These are phyloP conservation scores for Globisporangium iwayamae DNA, from an alignment of 352 stramenopile genomes.

Conservation along the genomic window DNA sequence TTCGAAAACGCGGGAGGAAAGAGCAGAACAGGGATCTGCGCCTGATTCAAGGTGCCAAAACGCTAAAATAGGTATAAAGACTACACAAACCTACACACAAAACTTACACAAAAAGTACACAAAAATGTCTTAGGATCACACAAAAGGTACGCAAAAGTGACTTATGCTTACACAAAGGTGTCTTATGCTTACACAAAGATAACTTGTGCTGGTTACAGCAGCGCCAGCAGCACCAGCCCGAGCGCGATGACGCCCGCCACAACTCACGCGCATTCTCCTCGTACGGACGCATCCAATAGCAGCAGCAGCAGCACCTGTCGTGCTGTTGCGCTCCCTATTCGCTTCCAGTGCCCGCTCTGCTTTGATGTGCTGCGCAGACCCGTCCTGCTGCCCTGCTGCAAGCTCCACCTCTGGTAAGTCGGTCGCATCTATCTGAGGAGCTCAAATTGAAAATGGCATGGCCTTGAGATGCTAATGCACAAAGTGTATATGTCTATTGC, in stretches of 20 bases:
- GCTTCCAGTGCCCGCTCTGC: constrained; percentile 76
- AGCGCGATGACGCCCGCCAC: neutral
- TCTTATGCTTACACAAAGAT: no score
- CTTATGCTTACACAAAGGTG: no score
- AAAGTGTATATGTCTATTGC: neutral
- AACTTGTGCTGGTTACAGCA: no score
- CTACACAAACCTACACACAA: no score
- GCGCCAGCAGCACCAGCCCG: no score
- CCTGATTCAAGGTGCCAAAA: neutral
- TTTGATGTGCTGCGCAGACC: constrained; percentile 65
- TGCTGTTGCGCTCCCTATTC: constrained; percentile 43
- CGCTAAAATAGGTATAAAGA: no score
- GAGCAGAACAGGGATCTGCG: no score
- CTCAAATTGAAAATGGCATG: neutral
- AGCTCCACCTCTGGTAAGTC: constrained; percentile 60
- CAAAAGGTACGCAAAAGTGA: no score
- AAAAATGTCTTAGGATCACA: no score
- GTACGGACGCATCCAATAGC: neutral
- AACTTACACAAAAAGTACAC: no score
- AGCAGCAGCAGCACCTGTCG: neutral
- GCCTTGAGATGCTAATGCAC: no score
- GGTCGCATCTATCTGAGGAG: neutral
- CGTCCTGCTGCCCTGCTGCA: constrained; percentile 70
- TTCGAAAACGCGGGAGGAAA: neutral
- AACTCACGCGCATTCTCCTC: neutral